Evolutionary conservation across 2,329 filamentous ascomycete genomes (phyloP), one percentile per base, ranked within the genome.

Genomic region (Fusarium guadeloupense): DNA sequence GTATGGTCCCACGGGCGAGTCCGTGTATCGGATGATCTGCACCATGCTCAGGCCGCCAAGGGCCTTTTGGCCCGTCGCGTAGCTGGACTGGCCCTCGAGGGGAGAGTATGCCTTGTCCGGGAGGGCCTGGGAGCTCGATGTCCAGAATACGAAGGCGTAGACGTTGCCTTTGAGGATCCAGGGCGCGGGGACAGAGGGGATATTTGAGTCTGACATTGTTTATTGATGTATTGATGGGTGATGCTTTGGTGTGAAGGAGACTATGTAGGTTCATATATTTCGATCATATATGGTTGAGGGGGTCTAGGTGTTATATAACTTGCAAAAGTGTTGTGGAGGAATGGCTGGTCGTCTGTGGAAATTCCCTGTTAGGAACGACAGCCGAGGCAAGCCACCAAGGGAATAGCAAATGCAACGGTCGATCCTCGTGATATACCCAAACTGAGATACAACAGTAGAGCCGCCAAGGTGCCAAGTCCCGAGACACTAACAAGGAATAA

Each of bases 1-100:
- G 53, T 85, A 85, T 0, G 81, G 76, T 0, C 83, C 83, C 4
- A 82, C 81, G 0, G 82, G 82, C 5, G 77, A 80, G 17, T 82
- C 76, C 2, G 69, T 73, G 66, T 85, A 85, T 9, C 82, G 76
- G 25, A 85, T 74, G 48, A 85, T 69, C 69, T 83, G 81, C 14
- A 84, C 71, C 72, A 81, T 79, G 59, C 77, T 74, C 7, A 83
- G 57, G 0, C 82, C 81, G 14, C 81, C 81, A 14, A 75, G 60
- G 6, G 77, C 74, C 21, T 59, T 38, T 26, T 71, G 67, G n/a
- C 77, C 78, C 1, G 74, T 72, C 1, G 68, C 75, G 52, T 77
- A 83, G 1, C 60, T 28, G 0, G 80, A 80, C 0, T 59, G 53
- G 6, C 70, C 75, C 64, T 84, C 82, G 9, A 84, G 77, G 4